Evolutionary conservation across 2,329 filamentous ascomycete genomes (phyloP), one percentile per base, ranked within the genome.

Genomic region (Macrophomina tecta): DNA sequence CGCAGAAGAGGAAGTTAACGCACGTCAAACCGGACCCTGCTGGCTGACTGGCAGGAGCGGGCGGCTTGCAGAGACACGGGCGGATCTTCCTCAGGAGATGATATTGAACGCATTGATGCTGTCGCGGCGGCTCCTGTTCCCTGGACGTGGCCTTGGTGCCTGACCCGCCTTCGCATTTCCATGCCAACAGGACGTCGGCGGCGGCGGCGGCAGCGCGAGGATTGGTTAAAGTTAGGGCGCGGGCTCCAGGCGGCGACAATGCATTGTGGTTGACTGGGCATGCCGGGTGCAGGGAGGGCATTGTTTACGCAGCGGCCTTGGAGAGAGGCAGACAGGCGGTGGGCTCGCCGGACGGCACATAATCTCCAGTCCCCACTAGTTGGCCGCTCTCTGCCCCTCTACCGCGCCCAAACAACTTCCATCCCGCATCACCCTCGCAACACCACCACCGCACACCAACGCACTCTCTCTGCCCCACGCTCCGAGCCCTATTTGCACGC

Each of bases 291-390:
- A 40, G 53, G 55, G 40, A 45, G 42, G 28, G 62, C 63, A 55
- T 58, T 65, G 63, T 58, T 65, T 65, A 65, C 63, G 42, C 18
- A 18, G 63, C 63, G 52, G 51, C 42, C 63, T 56, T 23, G 30
- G 45, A 40, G 14, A 14, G 30, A 28, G 36, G 51, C 49, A 60
- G 58, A 62, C 58, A 56, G 46, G 63, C 53, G 63, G 63, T 65
- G 63, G 63, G 63, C 45, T 34, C 42, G 32, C 12, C 42, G 58
- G 58, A 46, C 16, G 56, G 42, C 42, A 45, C 58, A 49, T 45
- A 62, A 62, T 62, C 48, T 64, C 62, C 49, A 64, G 42, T 65
- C 63, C 63, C 63, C 63, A 56, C 63, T 64, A 64, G 38, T 12
- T 58, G 52, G 49, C 51, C 62, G 55, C 53, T 56, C 55, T 34